These are phyloP conservation scores for Diutina scorzettiae DNA, from an alignment of 1,139 yeast genomes.

Conservation along the genomic window DNA sequence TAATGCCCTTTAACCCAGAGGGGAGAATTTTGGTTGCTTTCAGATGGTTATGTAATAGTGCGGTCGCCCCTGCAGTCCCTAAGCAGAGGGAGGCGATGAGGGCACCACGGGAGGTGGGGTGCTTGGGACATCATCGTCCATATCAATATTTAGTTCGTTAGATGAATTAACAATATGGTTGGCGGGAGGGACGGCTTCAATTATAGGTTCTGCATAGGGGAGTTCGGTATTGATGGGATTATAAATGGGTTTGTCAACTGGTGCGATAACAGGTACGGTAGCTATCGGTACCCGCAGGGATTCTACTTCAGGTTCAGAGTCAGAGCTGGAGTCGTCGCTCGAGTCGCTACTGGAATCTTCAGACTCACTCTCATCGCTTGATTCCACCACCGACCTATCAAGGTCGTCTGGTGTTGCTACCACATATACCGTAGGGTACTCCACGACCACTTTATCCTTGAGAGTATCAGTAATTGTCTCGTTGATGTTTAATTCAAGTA, in stretches of 20 bases:
- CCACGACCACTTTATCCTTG: not conserved
- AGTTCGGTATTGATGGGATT: not conserved
- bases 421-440: slow-evolving; percentile 3
- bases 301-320: not conserved
- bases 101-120: not conserved
- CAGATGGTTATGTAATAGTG: no score
- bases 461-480: not conserved
- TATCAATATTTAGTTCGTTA: not conserved
- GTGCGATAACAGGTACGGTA: no score
- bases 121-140: not conserved
- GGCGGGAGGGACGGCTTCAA: no score
- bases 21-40: no score
- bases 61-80: no score
- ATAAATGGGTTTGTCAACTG: no score
- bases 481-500: not conserved
- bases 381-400: not conserved
- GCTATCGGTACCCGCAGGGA: no score
- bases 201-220: no score
- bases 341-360: not conserved
- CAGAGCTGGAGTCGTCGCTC: not conserved
- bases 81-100: slow-evolving; percentile 3
- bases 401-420: not conserved
- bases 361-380: not conserved
- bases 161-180: not conserved
- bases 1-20: no score